Conservation (phyloP, 2,329 filamentous ascomycete genomes). For the Scytalidium lignicola region DNA sequence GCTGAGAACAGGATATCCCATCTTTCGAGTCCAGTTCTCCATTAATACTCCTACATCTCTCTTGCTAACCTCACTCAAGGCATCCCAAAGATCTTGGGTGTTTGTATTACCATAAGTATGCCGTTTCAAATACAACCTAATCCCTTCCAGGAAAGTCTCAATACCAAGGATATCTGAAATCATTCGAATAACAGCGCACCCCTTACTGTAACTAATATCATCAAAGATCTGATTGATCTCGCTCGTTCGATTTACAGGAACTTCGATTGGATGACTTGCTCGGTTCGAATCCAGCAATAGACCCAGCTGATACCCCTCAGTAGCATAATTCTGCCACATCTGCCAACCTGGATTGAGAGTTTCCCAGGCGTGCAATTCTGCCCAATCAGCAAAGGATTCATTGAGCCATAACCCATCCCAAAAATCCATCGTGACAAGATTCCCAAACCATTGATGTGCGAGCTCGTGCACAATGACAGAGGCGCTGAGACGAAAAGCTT, state of each 20-base stretch:
- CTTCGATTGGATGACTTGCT: slow-evolving; percentile 11
- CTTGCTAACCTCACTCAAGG: slow-evolving; percentile 61
- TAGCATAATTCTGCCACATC: slow-evolving; percentile 7
- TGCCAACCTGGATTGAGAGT: slow-evolving; percentile 10
- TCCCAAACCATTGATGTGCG: slow-evolving; percentile 72
- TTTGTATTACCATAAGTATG: slow-evolving; percentile 59
- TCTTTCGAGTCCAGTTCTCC: slow-evolving; percentile 68
- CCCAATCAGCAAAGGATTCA: slow-evolving; percentile 68
- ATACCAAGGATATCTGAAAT: slow-evolving; percentile 66
- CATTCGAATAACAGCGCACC: slow-evolving; percentile 67
- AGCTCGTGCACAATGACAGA: slow-evolving; percentile 64
- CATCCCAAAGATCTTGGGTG: slow-evolving; percentile 64
- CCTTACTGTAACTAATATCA: slow-evolving; percentile 69
- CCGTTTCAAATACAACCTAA: slow-evolving; percentile 63
- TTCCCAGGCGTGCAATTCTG: slow-evolving; percentile 7
- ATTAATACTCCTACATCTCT: slow-evolving; percentile 65
- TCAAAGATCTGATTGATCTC: slow-evolving; percentile 73
- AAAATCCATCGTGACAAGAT: slow-evolving; percentile 70
- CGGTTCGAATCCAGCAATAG: slow-evolving; percentile 10
- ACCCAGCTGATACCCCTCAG: slow-evolving; percentile 7
- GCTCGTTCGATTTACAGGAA: slow-evolving; percentile 30
- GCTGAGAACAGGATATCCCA: slow-evolving; percentile 63
- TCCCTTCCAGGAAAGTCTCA: slow-evolving; percentile 64
- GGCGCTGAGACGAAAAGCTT: slow-evolving; percentile 1
- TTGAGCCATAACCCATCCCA: slow-evolving; percentile 72